Percentiles rank a stretch among this genome's conserved stretches.
These are phyloP conservation scores for Penicillium corylophilum DNA, from an alignment of 2,329 filamentous ascomycete genomes.

Conservation along the genomic window DNA sequence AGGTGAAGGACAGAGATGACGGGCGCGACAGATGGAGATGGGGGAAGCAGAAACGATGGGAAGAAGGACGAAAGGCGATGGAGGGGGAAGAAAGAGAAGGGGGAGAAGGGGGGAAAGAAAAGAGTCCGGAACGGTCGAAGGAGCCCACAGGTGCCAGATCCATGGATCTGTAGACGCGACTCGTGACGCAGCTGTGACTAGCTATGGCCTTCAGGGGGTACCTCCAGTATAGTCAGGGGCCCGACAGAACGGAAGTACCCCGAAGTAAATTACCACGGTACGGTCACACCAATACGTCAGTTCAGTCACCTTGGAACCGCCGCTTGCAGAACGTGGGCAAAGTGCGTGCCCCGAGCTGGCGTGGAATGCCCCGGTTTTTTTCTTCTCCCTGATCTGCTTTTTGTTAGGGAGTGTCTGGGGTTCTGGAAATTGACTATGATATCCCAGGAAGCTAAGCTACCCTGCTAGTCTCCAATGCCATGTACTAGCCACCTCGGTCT, in stretches of 20 bases:
- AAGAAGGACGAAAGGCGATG: slow-evolving; percentile 15
- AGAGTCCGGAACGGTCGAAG: slow-evolving; percentile 26
- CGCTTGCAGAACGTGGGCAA: slow-evolving; percentile 26
- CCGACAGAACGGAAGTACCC: background rate
- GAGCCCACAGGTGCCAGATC: slow-evolving; percentile 27
- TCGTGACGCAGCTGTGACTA: slow-evolving; percentile 13
- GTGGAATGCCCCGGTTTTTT: slow-evolving; percentile 19
- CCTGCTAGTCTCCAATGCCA: background rate
- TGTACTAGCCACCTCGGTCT: background rate
- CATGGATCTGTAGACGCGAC: slow-evolving; percentile 31
- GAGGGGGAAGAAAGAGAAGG: slow-evolving; percentile 23
- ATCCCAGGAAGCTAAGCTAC: background rate
- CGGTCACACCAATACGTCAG: slow-evolving; percentile 11
- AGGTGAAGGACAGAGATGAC: slow-evolving; percentile 13
- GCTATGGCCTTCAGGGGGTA: too few relatives aligned
- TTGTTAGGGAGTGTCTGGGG: background rate
- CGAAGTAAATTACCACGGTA: slow-evolving; percentile 23
- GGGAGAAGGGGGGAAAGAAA: slow-evolving; percentile 21
- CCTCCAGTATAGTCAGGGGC: background rate
- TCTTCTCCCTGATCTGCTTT: background rate
- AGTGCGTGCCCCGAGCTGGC: slow-evolving; percentile 25
- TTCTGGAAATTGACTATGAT: slow-evolving; percentile 4
- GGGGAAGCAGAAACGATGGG: slow-evolving; percentile 1
- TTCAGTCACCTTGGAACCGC: slow-evolving; percentile 15
- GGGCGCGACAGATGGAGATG: slow-evolving; percentile 5